Evolutionary conservation across 345 rosid species (phyloP), one percentile per base, ranked within the genome.

Genomic region (Excoecaria cochinchinensis): DNA sequence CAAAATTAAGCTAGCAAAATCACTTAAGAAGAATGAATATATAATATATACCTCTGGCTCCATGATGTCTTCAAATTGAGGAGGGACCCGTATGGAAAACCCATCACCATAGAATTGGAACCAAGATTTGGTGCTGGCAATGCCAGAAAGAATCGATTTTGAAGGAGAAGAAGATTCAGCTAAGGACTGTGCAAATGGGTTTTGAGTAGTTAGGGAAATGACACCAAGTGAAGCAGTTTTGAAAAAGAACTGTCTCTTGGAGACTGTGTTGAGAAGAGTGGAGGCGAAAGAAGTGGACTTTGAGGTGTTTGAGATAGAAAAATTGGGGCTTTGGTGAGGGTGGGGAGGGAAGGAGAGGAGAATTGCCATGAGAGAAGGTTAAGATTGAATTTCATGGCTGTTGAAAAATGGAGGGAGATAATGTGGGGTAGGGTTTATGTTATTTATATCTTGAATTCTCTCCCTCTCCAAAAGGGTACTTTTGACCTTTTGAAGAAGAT

Each of bases 41-140:
- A 56, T 19, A 1, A 56, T 24, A 46, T 0, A 48, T 59, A 86
- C 97, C 94, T 95, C 98, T 55, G 98, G 99, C 80, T 95, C 97
- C 75, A 62, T 87, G 81, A 95, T 57, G 86, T 95, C 99, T 82
- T 85, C 81, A 75, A 92, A 92, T 57, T 88, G 82, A 76, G 97
- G 99, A 81, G 99, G 99, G 70, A 95, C 91, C 71, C 96, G 77
- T 70, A 92, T 87, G 70, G 97, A 48, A 78, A 95, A 95, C 38
- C 97, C 98, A 82, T 81, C 89, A 25, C 97, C 99, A 81, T 78
- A 95, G 75, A 84, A 91, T 83, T 89, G 97, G 79, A 90, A 89
- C 97, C 97, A 95, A 71, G 95, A 87, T 76, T 83, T 92, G 47
- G 97, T 92, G 74, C 82, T 92, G 44, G 85, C 88, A 82, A 92